phyloP scores from a whole-genome alignment of 2,329 filamentous ascomycete species.

The Orbilia quercus region DNA sequence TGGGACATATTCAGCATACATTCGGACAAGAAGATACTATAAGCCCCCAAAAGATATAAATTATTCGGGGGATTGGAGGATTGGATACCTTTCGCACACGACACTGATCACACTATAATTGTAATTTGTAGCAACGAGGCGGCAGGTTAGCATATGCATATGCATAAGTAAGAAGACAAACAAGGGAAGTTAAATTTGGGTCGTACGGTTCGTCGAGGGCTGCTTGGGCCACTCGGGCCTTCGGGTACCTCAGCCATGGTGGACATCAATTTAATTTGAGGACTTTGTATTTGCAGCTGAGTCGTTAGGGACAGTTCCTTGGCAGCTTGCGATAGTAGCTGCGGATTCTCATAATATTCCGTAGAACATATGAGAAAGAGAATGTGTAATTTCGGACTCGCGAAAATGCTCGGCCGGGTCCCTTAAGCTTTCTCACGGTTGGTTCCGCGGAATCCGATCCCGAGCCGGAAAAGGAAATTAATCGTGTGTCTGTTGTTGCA shows the following conservation, averaged over 20 bases:
- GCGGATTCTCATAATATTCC: no score
- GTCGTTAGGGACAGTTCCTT: no score
- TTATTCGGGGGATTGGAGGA: neutral
- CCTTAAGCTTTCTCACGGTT: neutral
- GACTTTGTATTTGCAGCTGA: no score
- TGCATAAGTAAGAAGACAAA: neutral
- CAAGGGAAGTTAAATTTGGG: neutral
- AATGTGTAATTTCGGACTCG: no score
- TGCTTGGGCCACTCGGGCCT: neutral
- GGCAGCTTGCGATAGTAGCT: no score
- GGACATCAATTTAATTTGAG: no score
- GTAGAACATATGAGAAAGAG: no score
- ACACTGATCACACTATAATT: constrained; percentile 63
- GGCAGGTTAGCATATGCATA: neutral
- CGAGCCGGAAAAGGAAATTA: constrained; percentile 26
- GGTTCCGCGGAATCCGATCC: constrained; percentile 31
- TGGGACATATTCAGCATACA: constrained; percentile 3
- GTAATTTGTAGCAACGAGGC: neutral
- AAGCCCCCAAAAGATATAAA: neutral
- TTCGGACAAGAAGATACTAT: no score
- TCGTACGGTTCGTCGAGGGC: constrained; percentile 21
- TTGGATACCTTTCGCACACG: constrained; percentile 63
- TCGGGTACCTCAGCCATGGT: constrained; percentile 26
- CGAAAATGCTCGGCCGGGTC: constrained; percentile 21
- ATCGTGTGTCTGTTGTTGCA: neutral